These are phyloP conservation scores for Ophiostoma angusticollis DNA, from an alignment of 2,329 filamentous ascomycete genomes.

Conservation along the genomic window DNA sequence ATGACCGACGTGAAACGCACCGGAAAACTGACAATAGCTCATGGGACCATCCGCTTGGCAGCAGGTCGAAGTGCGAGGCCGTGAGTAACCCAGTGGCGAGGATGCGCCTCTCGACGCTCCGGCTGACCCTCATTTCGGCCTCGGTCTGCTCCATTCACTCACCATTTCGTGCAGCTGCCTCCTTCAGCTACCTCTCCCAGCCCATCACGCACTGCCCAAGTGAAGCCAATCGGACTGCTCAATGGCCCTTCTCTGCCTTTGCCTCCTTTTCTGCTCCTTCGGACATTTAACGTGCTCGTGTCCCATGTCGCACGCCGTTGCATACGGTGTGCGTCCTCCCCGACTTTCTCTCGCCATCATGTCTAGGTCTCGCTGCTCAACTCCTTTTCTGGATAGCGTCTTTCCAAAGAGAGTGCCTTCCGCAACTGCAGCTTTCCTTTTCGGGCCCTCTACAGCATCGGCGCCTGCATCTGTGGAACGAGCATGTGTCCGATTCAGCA, in stretches of 20 bases:
- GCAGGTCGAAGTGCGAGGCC: not conserved
- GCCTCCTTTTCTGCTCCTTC: too few species aligned
- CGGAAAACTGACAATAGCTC: not conserved
- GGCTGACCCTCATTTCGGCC: not conserved
- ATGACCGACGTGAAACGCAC: conserved; percentile 1
- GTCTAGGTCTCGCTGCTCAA: not conserved
- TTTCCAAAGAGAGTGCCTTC: not conserved
- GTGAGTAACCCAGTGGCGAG: not conserved
- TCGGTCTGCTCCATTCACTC: conserved; percentile 2
- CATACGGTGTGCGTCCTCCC: too few species aligned
- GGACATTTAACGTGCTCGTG: too few species aligned
- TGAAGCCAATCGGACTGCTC: too few species aligned
- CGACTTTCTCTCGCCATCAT: not conserved
- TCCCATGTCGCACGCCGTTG: too few species aligned
- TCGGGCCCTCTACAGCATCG: conserved; percentile 6
- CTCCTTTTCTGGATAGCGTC: not conserved
- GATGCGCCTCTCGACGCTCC: too few species aligned
- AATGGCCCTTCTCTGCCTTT: too few species aligned
- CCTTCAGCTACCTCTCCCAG: too few species aligned
- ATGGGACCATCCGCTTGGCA: not conserved
- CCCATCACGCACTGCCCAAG: too few species aligned
- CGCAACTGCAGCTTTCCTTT: not conserved
- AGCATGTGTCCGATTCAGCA: conserved; percentile 9
- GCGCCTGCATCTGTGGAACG: conserved; percentile 8
- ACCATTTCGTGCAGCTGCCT: too few species aligned